phyloP scores from a whole-genome alignment of 257 asterid species.

The Ocimum tenuiflorum region DNA sequence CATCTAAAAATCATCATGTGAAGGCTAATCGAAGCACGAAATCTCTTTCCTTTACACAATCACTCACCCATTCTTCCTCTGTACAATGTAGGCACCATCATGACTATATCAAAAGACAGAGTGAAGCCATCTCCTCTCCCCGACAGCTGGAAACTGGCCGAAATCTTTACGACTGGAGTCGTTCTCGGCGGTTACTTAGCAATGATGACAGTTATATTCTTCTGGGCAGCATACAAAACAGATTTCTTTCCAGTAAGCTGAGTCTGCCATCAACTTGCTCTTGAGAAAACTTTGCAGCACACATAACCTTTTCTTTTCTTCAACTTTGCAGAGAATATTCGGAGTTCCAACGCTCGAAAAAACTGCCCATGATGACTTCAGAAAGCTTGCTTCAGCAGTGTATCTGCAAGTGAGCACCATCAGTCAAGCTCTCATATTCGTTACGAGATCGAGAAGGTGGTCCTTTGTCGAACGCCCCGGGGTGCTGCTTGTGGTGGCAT shows the following conservation, averaged over 20 bases:
- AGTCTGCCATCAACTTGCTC: background rate
- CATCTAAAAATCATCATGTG: background rate
- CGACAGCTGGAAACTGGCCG: slow-evolving; percentile 85
- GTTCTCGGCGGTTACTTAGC: slow-evolving; percentile 80
- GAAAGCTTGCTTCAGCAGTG: slow-evolving; percentile 81
- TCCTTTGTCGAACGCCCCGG: slow-evolving; percentile 82
- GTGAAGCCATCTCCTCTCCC: slow-evolving; percentile 86
- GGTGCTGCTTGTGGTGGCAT: slow-evolving; percentile 54
- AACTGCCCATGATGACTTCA: slow-evolving; percentile 70
- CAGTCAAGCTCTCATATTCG: slow-evolving; percentile 80
- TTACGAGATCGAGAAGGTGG: slow-evolving; percentile 81
- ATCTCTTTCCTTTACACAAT: background rate
- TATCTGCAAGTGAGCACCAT: slow-evolving; percentile 87
- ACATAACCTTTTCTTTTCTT: background rate
- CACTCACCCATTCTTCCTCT: background rate
- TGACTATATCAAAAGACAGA: slow-evolving; percentile 85
- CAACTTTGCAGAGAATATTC: slow-evolving; percentile 36
- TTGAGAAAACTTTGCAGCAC: background rate
- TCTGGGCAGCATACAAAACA: slow-evolving; percentile 74
- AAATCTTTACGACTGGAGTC: slow-evolving; percentile 70
- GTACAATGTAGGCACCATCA: slow-evolving; percentile 54
- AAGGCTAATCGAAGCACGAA: background rate
- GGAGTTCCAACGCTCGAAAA: slow-evolving; percentile 75
- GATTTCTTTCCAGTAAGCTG: slow-evolving; percentile 65
- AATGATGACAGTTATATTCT: slow-evolving; percentile 82